Evolutionary conservation across 257 asterid genomes (phyloP), one percentile per base, ranked within the genome.

Genomic region (Fraxinus anomala): DNA sequence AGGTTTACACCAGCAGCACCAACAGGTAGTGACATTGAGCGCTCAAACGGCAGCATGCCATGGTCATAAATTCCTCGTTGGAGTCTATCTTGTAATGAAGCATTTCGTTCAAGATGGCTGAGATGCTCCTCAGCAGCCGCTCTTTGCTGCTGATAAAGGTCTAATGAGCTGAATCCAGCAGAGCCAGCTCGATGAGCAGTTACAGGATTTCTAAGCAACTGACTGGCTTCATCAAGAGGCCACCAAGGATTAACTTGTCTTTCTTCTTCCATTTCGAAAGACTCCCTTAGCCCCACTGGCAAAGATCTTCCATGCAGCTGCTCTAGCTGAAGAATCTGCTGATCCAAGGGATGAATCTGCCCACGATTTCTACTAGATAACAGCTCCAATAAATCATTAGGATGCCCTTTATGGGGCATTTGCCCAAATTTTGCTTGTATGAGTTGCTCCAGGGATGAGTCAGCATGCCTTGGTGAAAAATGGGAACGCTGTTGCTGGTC

Each of bases 261-360:
- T 56, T 91, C 97, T 74, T 91, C 96, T 83, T 93, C 99, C 92
- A 93, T 86, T 83, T 92, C 98, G 83, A 92, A 21, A 30, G 90
- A 83, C 85, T 93, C 98, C 82, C 96, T 91, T 81, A 92, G 73
- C 42, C 90, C 97, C 86, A 86, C 68, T 12, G 97, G 88, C 80
- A 94, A 75, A 86, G 88, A 95, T 89, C 96, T 95, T 68, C 89
- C 97, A 72, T 86, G 97, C 70, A 89, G 68, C 84, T 86, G 97
- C 72, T 92, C 98, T 73, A 88, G 99, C 81, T 88, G 99, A 42
- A 42, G 51, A 42, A 42, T 42, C 17, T 42, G 51, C 51, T 11
- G 51, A 74, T 93, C 97, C 84, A 92, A 73, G 12, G 92, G 92
- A 76, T 90, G 93, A 82, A 92, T 75, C 76, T 91, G 97, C 16